A percentile compares a stretch with the other conserved stretches of the same genome.
Evolutionary conservation across 768 basidiomycete genomes (phyloP).

Genomic region (Calvatia gigantea): DNA sequence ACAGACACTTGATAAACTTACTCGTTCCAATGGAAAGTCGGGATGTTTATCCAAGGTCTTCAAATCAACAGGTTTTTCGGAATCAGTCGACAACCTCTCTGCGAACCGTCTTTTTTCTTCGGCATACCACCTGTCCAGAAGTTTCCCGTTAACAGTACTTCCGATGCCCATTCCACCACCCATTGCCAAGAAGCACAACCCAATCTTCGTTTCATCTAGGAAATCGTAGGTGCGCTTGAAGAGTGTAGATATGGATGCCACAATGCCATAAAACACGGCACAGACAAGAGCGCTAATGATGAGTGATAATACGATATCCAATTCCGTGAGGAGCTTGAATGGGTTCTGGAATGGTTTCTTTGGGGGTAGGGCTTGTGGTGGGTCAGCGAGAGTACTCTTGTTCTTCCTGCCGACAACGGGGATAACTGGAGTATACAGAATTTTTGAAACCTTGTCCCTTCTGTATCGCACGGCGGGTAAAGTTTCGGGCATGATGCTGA

Average conservation of each 20-base stretch:
- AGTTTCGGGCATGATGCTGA: slow-evolving; percentile 50
- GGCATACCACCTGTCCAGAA: slow-evolving; percentile 66
- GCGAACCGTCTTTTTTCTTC: slow-evolving; percentile 31
- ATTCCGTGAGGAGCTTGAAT: slow-evolving; percentile 48
- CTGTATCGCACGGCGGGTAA: slow-evolving; percentile 52
- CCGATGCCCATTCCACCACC: slow-evolving; percentile 72
- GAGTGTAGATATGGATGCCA: slow-evolving; percentile 57
- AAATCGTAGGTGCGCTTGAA: slow-evolving; percentile 56
- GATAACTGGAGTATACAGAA: slow-evolving; percentile 54
- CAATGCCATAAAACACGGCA: slow-evolving; percentile 57
- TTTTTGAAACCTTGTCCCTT: slow-evolving; percentile 37
- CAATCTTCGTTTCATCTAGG: slow-evolving; percentile 61
- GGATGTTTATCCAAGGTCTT: slow-evolving; percentile 21
- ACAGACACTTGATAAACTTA: slow-evolving; percentile 11
- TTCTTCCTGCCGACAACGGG: slow-evolving; percentile 33
- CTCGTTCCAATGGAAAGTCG: slow-evolving; percentile 56
- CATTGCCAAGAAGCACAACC: slow-evolving; percentile 74
- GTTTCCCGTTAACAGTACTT: slow-evolving; percentile 51
- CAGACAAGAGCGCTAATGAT: slow-evolving; percentile 48
- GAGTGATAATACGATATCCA: slow-evolving; percentile 55
- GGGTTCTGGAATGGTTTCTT: slow-evolving; percentile 48
- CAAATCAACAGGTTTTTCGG: slow-evolving; percentile 10
- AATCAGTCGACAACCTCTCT: slow-evolving; percentile 1
- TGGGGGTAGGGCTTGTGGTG: slow-evolving; percentile 25
- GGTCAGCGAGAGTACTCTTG: slow-evolving; percentile 15